Conservation (phyloP, 176 grass and related monocot species). For the Elaeis guineensis region DNA sequence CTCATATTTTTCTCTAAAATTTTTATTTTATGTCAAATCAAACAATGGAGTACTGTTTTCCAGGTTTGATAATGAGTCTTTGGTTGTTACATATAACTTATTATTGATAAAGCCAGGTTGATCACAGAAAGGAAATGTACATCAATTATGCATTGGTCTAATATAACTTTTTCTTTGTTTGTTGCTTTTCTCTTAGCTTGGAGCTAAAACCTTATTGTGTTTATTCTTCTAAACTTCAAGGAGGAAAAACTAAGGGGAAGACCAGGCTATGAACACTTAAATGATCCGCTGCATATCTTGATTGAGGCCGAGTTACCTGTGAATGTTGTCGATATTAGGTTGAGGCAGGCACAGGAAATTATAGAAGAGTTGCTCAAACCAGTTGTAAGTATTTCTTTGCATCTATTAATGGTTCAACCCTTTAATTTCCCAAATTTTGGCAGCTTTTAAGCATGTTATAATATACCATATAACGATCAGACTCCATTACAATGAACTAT, state of each 20-base stretch:
- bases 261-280: constrained; percentile 83
- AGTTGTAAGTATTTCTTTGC: constrained; percentile 36
- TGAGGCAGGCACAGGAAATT: constrained; percentile 87
- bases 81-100: no score
- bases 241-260: constrained; percentile 93
- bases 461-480: no score
- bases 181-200: constrained; percentile 17
- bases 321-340: constrained; percentile 69
- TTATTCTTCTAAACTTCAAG: constrained; percentile 23
- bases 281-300: constrained; percentile 90
- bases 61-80: no score
- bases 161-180: no score
- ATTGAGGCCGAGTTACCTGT: constrained; percentile 93
- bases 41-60: no score
- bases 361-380: constrained; percentile 92
- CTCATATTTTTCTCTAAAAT: no score
- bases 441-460: not conserved
- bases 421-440: not conserved
- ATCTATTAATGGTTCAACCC: not conserved
- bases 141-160: no score
- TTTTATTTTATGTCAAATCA: no score
- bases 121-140: no score
- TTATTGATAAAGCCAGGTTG: no score
- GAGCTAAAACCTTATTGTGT: not conserved
- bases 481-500: no score